These are phyloP conservation scores for Hanseniaspora guilliermondii DNA, from an alignment of 805 yeast species.

Conservation along the genomic window DNA sequence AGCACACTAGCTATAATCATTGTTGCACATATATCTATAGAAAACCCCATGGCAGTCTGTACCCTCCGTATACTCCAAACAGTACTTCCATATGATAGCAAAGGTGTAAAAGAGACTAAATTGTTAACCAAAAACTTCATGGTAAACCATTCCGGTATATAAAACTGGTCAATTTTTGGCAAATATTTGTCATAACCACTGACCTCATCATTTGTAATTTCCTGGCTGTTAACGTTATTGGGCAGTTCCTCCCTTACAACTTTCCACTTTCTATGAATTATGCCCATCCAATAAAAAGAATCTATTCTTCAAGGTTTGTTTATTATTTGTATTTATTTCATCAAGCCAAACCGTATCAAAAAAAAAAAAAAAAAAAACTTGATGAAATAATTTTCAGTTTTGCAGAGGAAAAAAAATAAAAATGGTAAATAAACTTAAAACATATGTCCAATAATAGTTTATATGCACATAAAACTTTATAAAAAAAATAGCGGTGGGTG, in stretches of 20 bases:
- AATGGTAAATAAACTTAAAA: not conserved
- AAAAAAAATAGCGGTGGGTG: conserved; percentile 14
- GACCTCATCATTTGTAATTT: not conserved
- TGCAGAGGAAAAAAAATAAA: not conserved
- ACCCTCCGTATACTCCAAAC: conserved; percentile 52
- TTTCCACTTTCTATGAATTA: not conserved
- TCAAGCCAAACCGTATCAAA: no score
- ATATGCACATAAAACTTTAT: not conserved
- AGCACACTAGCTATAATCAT: conserved; percentile 69
- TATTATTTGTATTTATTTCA: no score
- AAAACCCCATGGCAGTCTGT: conserved; percentile 64
- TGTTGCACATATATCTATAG: conserved; percentile 85
- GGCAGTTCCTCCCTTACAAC: not conserved
- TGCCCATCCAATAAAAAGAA: not conserved
- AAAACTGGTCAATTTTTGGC: conserved; percentile 33
- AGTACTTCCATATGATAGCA: conserved; percentile 79
- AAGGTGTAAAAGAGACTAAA: conserved; percentile 67
- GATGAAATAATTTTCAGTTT: no score
- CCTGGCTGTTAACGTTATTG: not conserved
- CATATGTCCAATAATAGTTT: not conserved
- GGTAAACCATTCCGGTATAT: conserved; percentile 39
- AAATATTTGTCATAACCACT: conserved; percentile 21
- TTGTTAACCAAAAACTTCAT: conserved; percentile 49
- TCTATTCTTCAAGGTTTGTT: not conserved
- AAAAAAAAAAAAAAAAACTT: no score